A percentile compares a stretch with the other conserved stretches of the same genome.
Conservation (phyloP, 2,329 filamentous ascomycete species). For the Amphichorda felina region DNA sequence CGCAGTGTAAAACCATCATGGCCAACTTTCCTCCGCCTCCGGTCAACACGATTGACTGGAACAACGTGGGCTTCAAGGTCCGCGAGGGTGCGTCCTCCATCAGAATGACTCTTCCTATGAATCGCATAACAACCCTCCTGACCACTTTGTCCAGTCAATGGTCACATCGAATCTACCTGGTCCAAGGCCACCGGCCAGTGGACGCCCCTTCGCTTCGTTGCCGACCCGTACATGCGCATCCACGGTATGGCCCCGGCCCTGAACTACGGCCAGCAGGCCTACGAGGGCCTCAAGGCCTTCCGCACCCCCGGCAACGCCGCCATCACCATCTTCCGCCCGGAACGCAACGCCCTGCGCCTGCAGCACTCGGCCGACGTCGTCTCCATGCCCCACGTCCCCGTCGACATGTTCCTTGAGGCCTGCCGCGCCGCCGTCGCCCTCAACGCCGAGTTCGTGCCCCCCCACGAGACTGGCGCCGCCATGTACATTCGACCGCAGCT, state of each 20-base stretch:
- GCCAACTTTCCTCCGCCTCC: constrained; percentile 63
- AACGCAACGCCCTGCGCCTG: constrained; percentile 74
- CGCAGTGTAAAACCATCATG: too few relatives aligned
- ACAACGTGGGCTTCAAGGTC: constrained; percentile 82
- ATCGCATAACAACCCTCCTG: background rate
- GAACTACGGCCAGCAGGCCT: constrained; percentile 96
- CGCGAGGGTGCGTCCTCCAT: constrained; percentile 57
- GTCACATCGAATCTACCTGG: constrained; percentile 85
- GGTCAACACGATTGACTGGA: constrained; percentile 82
- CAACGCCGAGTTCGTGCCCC: constrained; percentile 86
- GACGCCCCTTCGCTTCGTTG: constrained; percentile 66
- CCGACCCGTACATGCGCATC: constrained; percentile 74
- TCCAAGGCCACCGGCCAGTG: constrained; percentile 63
- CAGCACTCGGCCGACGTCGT: constrained; percentile 75
- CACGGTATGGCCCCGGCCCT: constrained; percentile 92
- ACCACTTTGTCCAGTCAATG: constrained; percentile 53
- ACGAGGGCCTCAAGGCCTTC: constrained; percentile 97
- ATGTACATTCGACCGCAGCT: constrained; percentile 88
- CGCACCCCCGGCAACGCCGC: constrained; percentile 55
- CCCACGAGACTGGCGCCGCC: constrained; percentile 75
- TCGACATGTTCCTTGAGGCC: constrained; percentile 62
- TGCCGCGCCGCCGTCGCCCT: constrained; percentile 72
- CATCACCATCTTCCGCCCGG: constrained; percentile 81
- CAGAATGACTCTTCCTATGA: background rate
- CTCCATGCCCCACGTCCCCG: constrained; percentile 71